A percentile compares a stretch with the other conserved stretches of the same genome.
These are phyloP conservation scores for Pythium plurisporium DNA, from an alignment of 352 stramenopile genomes.

Conservation along the genomic window DNA sequence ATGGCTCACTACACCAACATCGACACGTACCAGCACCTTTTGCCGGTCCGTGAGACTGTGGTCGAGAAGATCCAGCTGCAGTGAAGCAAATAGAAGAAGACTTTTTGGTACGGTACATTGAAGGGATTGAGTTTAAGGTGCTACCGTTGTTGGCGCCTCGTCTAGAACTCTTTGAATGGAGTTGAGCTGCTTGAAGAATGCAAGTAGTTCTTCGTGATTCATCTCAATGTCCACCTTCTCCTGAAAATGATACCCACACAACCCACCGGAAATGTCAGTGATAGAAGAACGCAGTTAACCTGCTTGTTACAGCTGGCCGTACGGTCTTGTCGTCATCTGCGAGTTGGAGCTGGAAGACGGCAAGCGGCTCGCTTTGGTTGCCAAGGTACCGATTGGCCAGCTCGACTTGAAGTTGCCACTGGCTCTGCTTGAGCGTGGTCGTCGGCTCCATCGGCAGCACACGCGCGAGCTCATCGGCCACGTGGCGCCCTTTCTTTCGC, in stretches of 20 bases:
- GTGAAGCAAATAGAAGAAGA: conserved; percentile 16
- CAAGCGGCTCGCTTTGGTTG: conserved; percentile 34
- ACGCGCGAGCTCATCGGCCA: conserved; percentile 6
- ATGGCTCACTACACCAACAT: conserved; percentile 86
- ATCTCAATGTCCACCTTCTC: conserved; percentile 56
- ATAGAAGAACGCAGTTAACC: not conserved
- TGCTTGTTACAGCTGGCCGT: not conserved
- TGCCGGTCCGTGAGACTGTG: conserved; percentile 51
- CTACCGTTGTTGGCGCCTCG: not conserved
- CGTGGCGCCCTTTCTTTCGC: conserved; percentile 44
- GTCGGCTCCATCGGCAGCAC: conserved; percentile 10
- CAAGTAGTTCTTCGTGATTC: conserved; percentile 45
- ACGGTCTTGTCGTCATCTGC: conserved; percentile 7
- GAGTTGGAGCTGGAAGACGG: conserved; percentile 54
- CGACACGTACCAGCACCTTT: conserved; percentile 71
- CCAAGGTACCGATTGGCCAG: conserved; percentile 40
- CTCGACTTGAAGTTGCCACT: conserved; percentile 54
- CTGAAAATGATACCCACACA: conserved; percentile 4
- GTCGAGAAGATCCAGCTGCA: conserved; percentile 64
- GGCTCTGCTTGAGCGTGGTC: conserved; percentile 30
- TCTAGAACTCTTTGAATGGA: conserved; percentile 51
- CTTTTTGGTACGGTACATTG: not conserved
- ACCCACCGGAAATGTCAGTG: not conserved
- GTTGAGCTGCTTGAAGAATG: conserved; percentile 63
- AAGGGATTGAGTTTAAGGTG: not conserved